Evolutionary conservation across 2,329 filamentous ascomycete species (phyloP), one percentile per base, ranked within the genome.

Genomic region (Sporothrix inflata): DNA sequence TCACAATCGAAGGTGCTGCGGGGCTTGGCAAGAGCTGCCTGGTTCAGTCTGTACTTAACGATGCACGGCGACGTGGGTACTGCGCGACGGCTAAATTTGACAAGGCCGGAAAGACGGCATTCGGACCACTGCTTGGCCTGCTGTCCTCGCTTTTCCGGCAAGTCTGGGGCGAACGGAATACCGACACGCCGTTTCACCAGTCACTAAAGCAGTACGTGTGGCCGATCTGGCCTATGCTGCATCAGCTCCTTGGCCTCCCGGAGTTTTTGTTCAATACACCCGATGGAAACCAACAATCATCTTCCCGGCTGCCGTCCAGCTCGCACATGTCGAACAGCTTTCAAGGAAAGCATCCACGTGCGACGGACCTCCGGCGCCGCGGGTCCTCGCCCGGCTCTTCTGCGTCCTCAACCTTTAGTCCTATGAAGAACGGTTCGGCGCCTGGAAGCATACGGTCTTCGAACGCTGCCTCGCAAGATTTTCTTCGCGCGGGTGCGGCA

Each of bases 21-120:
- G 89, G 89, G 0, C 80, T 91, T n/a, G 89, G 89, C 19, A 91
- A 91, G 79, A 90, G 86, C 74, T 88, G 87, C 73, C 83, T 91
- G 19, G 87, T 90, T 34, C 88, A 91, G 76, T 89, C 88, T 9
- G 86, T 90, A 5, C 83, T 90, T 55, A 82, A 86, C 2, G 89
- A 91, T 75, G 87, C 87, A 19, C 83, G 89, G 67, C 84, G 86
- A 61, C 85, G 86, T 73, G 89, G 89, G 2, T 91, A 91, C 77
- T 91, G 88, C 76, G 88, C 89, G 7, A 90, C 88, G 42, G 87
- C 89, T 53, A 91, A 91, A 77, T 91, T 91, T 73, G 89, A 91
- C 76, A 87, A 86, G 0, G 86, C 88, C 0, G 84, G 87, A 75
- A 85, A 85, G 75, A 87, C 84, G 9, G 87, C 89, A 3, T 91